phyloP scores from a whole-genome alignment of 768 basidiomycete genomes.

The Boletus pseudo-olivaceus region DNA sequence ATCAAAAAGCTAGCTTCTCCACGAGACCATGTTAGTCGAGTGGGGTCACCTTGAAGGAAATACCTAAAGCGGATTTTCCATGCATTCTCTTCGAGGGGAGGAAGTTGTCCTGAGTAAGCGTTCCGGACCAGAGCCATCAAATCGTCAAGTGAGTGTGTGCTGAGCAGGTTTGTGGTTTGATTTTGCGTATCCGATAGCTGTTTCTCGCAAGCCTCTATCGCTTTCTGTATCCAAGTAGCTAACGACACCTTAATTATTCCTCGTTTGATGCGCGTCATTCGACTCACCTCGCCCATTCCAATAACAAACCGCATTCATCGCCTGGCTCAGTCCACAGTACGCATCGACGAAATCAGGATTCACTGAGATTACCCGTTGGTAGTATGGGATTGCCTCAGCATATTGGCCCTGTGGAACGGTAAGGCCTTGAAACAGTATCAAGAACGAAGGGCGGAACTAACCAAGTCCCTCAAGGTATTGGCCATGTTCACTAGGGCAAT shows the following conservation, averaged over 20 bases:
- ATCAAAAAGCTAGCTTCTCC: conserved; percentile 46
- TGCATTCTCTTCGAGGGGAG: conserved; percentile 18
- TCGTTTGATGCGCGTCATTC: conserved; percentile 5
- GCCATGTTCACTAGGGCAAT: conserved; percentile 51
- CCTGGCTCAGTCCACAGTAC: conserved; percentile 44
- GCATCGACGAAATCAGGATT: conserved; percentile 47
- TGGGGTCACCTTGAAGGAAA: conserved; percentile 26
- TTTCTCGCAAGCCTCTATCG: conserved; percentile 35
- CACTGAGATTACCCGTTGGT: conserved; percentile 39
- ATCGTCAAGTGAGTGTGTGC: conserved; percentile 26
- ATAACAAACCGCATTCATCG: conserved; percentile 45
- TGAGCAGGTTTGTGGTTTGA: conserved; percentile 32
- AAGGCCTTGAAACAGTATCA: neutral
- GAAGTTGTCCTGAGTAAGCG: conserved; percentile 26
- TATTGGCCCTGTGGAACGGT: conserved; percentile 33
- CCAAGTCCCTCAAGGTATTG: conserved; percentile 48
- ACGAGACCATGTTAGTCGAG: conserved; percentile 14
- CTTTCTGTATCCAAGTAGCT: conserved; percentile 36
- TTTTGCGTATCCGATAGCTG: conserved; percentile 34
- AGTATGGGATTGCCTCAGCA: conserved; percentile 44
- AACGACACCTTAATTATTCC: conserved; percentile 6
- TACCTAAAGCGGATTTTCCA: conserved; percentile 33
- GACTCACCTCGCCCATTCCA: conserved; percentile 38
- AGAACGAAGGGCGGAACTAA: conserved; percentile 17
- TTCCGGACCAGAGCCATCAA: conserved; percentile 38